Base-by-base conservation (phyloP, 2,329 filamentous ascomycete species). In the Metarhizium sp. region DNA sequence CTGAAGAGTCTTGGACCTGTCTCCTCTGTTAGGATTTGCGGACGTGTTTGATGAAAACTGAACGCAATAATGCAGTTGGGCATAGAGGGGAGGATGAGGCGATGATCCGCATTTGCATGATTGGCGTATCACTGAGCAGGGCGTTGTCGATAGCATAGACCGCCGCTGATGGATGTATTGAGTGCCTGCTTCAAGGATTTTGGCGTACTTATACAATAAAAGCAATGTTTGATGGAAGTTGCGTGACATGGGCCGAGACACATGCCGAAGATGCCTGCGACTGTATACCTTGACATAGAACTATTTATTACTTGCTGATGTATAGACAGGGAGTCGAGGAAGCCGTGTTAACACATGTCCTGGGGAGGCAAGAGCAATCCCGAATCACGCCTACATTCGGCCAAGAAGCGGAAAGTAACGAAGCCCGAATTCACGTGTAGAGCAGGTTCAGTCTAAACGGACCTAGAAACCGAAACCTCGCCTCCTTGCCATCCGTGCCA, bases 1-100 rank as follows among this genome's bases (percentile, higher is more conserved):
- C 65, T 65, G 63, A 69, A 64, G 70, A 75, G 73, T 75, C 73
- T 76, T 75, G 65, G 75, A 77, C 73, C 73, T 66, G 66, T 67
- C 66, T 72, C 72, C 45, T 46, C 43, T 46, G 43, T 46, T 25
- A 25, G 43, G 43, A 48, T 30, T 48, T 48, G 45, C 45, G 20
- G 25, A 32, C 45, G 4, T 48, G 45, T 48, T 48, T 48, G 45
- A 48, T 30, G 47, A 30, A 49, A 40, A 18, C 43, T 25, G 53
- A 36, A 51, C 32, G 47, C 54, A 53, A 51, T 32, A 8, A 25
- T 53, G 48, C 47, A 50, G 50, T 56, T 46, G 46, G 54, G 18
- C 25, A 56, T 48, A 42, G 36, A 20, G 55, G 50, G 43, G 11
- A 59, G 50, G 53, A 55, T 25, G 40, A 52, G 55, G 47, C 49